These are phyloP conservation scores for Globisporangium okanoganense DNA, from an alignment of 352 stramenopile genomes.

Conservation along the genomic window DNA sequence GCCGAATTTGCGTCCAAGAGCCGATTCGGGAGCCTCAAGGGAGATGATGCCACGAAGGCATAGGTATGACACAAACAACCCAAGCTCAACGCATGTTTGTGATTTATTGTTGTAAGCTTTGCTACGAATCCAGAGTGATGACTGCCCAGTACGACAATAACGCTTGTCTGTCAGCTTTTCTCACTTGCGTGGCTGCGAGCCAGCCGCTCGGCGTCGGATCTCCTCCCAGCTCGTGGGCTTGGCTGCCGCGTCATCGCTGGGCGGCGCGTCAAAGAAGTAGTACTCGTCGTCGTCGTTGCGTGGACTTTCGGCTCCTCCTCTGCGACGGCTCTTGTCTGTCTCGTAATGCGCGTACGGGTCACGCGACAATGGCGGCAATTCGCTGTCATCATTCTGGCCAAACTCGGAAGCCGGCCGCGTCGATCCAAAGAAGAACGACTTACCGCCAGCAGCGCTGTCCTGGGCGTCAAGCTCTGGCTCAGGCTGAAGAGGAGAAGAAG, in stretches of 20 bases:
- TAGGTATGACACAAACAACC: neutral
- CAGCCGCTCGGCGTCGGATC: constrained; percentile 53
- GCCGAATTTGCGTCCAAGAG: constrained; percentile 51
- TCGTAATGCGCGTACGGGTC: constrained; percentile 33
- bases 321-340: constrained; percentile 11
- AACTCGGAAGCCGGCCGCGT: constrained; percentile 10
- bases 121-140: neutral
- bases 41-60: neutral
- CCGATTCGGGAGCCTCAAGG: constrained; percentile 30
- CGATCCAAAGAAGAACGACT: constrained; percentile 55
- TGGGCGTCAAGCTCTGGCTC: constrained; percentile 4
- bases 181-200: constrained; percentile 42
- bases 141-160: neutral
- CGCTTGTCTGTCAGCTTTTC: neutral
- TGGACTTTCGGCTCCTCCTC: constrained; percentile 2
- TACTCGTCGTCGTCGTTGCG: constrained; percentile 44
- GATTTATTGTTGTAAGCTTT: neutral
- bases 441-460: constrained; percentile 12
- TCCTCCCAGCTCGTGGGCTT: constrained; percentile 78
- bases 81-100: neutral
- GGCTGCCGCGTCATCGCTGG: constrained; percentile 18
- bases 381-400: constrained; percentile 8
- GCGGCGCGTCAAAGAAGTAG: constrained; percentile 41
- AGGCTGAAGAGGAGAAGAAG: neutral
- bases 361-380: constrained; percentile 30